phyloP scores from a whole-genome alignment of 108 stramenopile genomes.

The Skeletonema grethae region DNA sequence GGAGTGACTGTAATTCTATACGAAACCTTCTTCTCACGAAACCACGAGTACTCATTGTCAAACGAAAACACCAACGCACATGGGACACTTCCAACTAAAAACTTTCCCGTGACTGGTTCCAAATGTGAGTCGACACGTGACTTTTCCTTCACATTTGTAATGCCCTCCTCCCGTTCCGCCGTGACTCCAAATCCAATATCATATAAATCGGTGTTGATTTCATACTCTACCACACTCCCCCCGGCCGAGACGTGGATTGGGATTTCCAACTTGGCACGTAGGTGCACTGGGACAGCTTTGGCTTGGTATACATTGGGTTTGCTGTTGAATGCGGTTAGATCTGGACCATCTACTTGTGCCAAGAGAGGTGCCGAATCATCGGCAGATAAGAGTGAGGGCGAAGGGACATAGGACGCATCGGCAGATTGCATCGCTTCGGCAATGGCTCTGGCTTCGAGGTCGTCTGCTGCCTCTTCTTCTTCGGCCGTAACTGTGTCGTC shows the following conservation, averaged over 20 bases:
- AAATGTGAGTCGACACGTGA: conserved; percentile 68
- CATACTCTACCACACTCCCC: conserved; percentile 82
- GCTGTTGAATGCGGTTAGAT: conserved; percentile 47
- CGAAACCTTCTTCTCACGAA: conserved; percentile 78
- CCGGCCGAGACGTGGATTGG: conserved; percentile 82
- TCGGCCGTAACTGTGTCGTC: conserved; percentile 2
- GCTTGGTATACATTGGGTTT: conserved; percentile 75
- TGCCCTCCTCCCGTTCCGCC: conserved; percentile 86
- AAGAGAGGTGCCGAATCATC: conserved; percentile 58
- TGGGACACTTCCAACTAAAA: conserved; percentile 84
- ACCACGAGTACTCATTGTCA: conserved; percentile 90
- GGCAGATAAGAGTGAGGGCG: conserved; percentile 61
- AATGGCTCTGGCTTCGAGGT: conserved; percentile 76
- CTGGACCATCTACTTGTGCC: conserved; percentile 78
- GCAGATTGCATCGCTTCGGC: conserved; percentile 80
- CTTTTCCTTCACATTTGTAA: conserved; percentile 81
- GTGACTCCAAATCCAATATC: conserved; percentile 81
- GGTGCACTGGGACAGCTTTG: conserved; percentile 68
- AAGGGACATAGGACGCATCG: conserved; percentile 68
- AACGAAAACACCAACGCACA: conserved; percentile 78
- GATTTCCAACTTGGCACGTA: conserved; percentile 69
- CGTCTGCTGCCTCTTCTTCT: neutral
- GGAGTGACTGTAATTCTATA: conserved; percentile 82
- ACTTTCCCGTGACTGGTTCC: conserved; percentile 79
- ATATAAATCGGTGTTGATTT: conserved; percentile 59